Evolutionary conservation across 2,329 filamentous ascomycete genomes (phyloP).

Genomic region (Colletotrichum liaoningense): DNA sequence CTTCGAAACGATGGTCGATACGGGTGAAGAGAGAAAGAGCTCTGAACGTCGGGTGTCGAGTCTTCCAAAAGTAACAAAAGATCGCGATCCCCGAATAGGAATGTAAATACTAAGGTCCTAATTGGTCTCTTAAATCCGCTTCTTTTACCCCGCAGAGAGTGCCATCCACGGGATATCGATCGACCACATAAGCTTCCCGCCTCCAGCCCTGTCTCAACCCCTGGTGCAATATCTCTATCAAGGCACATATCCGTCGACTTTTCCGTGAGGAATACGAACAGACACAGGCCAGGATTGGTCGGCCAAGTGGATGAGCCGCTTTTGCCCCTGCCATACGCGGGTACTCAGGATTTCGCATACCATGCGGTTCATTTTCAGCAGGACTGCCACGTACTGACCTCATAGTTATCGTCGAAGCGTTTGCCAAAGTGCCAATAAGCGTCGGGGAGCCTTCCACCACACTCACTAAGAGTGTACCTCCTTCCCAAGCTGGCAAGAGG

Average conservation of each 20-base stretch:
- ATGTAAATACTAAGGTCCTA: not conserved
- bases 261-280: not conserved
- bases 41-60: fast-evolving
- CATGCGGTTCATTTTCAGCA: not conserved
- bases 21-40: too few relatives aligned
- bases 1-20: too few relatives aligned
- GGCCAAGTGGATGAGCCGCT: not conserved
- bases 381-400: not conserved
- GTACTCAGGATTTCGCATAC: not conserved
- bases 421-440: not conserved
- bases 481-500: not conserved
- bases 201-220: not conserved
- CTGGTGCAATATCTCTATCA: not conserved
- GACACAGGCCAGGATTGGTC: not conserved
- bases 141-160: slow-evolving; percentile 9
- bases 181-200: slow-evolving; percentile 19
- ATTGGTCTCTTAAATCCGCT: not conserved
- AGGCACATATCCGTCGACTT: slow-evolving; percentile 10
- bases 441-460: not conserved
- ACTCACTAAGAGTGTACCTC: not conserved
- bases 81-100: not conserved
- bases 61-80: not conserved
- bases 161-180: slow-evolving; percentile 6
- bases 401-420: not conserved
- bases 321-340: not conserved